Conservation (phyloP, 495 filamentous ascomycete species). For the Rostrohypoxylon terebratum region DNA sequence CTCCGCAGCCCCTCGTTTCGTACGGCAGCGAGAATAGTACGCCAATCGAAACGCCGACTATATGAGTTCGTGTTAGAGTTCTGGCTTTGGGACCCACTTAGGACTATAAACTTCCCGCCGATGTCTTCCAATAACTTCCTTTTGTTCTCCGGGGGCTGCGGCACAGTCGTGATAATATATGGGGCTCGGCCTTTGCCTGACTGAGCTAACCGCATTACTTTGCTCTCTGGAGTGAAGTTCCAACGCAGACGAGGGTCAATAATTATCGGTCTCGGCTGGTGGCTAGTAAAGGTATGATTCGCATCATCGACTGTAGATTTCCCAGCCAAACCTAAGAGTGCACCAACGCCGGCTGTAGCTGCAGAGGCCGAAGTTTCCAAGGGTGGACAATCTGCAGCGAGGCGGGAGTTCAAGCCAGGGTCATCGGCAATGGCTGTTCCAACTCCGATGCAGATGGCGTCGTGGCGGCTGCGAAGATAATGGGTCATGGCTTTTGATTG, state of each 20-base stretch:
- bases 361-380: slow-evolving; percentile 17
- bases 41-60: slow-evolving; percentile 65
- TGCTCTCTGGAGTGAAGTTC: slow-evolving; percentile 68
- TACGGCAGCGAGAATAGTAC: slow-evolving; percentile 68
- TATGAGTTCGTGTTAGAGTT: slow-evolving; percentile 5
- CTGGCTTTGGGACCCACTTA: slow-evolving; percentile 17
- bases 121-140: slow-evolving; percentile 47
- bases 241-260: slow-evolving; percentile 80
- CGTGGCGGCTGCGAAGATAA: slow-evolving; percentile 82
- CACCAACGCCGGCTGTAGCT: slow-evolving; percentile 55
- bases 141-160: slow-evolving; percentile 39
- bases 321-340: slow-evolving; percentile 37
- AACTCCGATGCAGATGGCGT: slow-evolving; percentile 86
- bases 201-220: slow-evolving; percentile 72
- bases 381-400: slow-evolving; percentile 52
- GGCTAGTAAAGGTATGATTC: slow-evolving; percentile 21
- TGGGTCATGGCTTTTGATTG: slow-evolving; percentile 92
- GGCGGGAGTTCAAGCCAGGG: slow-evolving; percentile 82
- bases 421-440: slow-evolving; percentile 88
- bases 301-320: slow-evolving; percentile 11
- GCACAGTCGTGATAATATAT: slow-evolving; percentile 69
- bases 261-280: slow-evolving; percentile 82
- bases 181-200: slow-evolving; percentile 77
- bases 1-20: slow-evolving; percentile 72
- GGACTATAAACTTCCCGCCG: slow-evolving; percentile 56